Base-by-base conservation (phyloP, 108 stramenopile genomes). In the Fragilariopsis cylindrus region DNA sequence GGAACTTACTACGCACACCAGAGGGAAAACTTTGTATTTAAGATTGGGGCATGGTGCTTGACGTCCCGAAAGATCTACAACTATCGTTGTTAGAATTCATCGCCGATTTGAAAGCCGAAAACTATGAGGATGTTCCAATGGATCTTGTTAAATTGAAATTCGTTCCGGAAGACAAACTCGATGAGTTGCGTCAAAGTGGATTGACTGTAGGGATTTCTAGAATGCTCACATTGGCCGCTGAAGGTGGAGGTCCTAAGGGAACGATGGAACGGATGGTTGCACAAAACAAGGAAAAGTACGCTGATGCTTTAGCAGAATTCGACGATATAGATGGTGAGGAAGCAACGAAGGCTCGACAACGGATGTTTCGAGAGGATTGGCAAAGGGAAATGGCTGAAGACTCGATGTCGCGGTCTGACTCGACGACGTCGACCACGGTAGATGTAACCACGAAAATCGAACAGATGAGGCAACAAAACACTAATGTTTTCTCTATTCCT, bases 11-110 rank as follows among this genome's bases (percentile, higher is more conserved):
- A 7, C 76, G 88, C 6, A 88, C 89, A 0, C 71, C 73, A 0
- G 93, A 96, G 71, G 92, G 92, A 19, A 73, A 84, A 18, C 85
- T 96, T 16, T 87, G 87, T 66, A 91, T 96, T 11, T 69, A 94
- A 9, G 92, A 81, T 57, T 75, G 46, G 46, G 81, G 95, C 18
- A 90, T 96, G 79, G 84, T 88, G 48, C 75, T 92, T 8, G 80
- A 89, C 46, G 75, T 92, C 4, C 81, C 78, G 1, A 64, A 75
- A 55, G 85, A 84, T 60, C 76, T 91, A 60, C 93, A 92, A 55
- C 72, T 87, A 42, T 74, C 84, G 39, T 72, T 94, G n/a, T 55
- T 96, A 55, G 93, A 96, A 71, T 91, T 87, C 75, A 82, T 96
- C 40, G 88, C 93, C 6, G 87, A 96, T 73, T 73, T 92, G n/a